Evolutionary conservation across 208 protist genomes (phyloP).

Genomic region (Acanthamoeba sp.): DNA sequence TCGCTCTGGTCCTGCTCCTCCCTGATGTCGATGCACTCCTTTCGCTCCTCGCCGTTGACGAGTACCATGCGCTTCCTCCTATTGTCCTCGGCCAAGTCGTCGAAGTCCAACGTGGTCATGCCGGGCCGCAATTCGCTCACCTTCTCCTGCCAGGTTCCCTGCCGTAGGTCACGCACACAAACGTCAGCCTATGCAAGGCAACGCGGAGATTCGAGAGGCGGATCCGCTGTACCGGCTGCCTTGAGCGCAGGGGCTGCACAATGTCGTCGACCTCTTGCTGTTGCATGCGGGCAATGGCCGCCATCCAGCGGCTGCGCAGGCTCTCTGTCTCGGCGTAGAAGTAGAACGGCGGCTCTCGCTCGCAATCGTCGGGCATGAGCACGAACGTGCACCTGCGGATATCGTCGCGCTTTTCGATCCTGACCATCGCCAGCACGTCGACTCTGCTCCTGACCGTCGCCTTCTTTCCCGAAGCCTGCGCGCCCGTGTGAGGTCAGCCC

Average conservation of each 20-base stretch:
- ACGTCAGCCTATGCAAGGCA: background rate
- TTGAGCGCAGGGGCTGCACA: background rate
- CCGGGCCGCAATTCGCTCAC: too few species aligned
- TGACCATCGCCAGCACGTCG: background rate
- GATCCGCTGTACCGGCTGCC: too few species aligned
- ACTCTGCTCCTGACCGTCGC: background rate
- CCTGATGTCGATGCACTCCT: background rate
- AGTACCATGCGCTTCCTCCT: background rate
- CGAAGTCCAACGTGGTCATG: background rate
- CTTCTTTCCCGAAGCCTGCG: background rate
- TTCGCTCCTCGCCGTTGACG: background rate
- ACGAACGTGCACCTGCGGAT: background rate
- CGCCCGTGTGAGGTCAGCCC: background rate
- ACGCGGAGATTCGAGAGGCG: background rate
- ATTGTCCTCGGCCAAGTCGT: background rate
- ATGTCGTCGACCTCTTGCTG: background rate
- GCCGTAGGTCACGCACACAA: too few species aligned
- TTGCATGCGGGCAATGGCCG: background rate
- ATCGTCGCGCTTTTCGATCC: conserved; percentile 16
- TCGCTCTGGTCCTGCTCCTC: conserved; percentile 7
- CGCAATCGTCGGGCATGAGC: conserved; percentile 46
- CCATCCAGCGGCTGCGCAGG: background rate
- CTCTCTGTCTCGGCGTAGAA: background rate
- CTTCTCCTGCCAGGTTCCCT: too few species aligned
- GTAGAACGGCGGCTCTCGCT: background rate